Conservation (phyloP, 1,139 yeast species). For the Diutina rugosa region DNA sequence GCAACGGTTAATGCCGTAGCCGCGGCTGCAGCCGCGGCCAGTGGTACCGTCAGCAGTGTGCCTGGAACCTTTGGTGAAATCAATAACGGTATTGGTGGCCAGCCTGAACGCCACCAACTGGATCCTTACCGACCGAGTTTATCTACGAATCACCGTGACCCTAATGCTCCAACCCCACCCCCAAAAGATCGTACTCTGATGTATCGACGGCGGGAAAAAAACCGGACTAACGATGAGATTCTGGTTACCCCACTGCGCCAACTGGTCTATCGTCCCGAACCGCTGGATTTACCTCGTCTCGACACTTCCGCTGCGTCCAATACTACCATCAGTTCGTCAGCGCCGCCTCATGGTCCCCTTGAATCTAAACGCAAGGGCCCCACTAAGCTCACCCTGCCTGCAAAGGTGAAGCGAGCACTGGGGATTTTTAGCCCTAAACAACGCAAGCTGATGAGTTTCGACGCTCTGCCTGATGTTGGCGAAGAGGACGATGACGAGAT, state of each 20-base stretch:
- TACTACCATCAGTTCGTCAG: background rate
- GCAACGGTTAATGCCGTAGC: background rate
- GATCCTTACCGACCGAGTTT: background rate
- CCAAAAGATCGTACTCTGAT: constrained; percentile 1
- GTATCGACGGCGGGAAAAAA: background rate
- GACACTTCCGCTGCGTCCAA: background rate
- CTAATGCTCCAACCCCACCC: constrained; percentile 1
- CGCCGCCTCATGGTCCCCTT: background rate
- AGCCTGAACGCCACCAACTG: background rate
- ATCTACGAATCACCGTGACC: background rate
- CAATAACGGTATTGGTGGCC: background rate
- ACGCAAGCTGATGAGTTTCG: background rate
- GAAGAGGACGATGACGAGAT: background rate
- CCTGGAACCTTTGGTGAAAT: background rate
- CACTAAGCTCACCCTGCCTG: background rate
- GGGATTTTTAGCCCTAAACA: background rate
- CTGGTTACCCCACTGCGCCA: background rate
- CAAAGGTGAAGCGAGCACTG: background rate
- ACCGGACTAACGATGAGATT: background rate
- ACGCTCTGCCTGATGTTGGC: background rate
- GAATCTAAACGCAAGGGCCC: background rate
- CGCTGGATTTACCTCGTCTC: background rate
- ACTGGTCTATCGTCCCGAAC: background rate
- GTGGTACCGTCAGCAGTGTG: background rate
- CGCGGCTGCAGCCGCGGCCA: background rate